Percentiles rank a stretch among this genome's conserved stretches.
Evolutionary conservation across 2,329 filamentous ascomycete species (phyloP).

Genomic region (Apiospora saccharicola): DNA sequence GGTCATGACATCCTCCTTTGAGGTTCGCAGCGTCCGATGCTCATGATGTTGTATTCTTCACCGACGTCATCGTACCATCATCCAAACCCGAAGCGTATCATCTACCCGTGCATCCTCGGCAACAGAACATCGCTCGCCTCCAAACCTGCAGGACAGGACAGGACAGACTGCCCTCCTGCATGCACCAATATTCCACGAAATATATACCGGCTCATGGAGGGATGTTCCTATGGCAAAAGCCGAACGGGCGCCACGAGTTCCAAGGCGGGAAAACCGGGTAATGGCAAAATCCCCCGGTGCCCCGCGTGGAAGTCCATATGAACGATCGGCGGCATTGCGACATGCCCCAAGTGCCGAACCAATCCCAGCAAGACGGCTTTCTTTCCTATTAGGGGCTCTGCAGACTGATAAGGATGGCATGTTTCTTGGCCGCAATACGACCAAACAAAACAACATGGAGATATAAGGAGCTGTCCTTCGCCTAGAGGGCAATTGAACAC

Average conservation of each 20-base stretch:
- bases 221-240: background rate
- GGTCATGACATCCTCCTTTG: background rate
- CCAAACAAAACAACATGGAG: background rate
- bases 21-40: background rate
- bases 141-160: background rate
- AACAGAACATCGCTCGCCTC: background rate
- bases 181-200: background rate
- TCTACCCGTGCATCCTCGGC: background rate
- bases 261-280: conserved; percentile 8
- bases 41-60: background rate
- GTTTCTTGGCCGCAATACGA: background rate
- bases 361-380: background rate
- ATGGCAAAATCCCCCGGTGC: background rate
- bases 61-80: background rate
- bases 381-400: background rate
- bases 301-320: background rate
- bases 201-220: background rate
- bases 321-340: background rate
- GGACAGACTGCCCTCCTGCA: background rate
- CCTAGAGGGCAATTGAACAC: background rate
- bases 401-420: background rate
- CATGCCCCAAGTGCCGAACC: conserved; percentile 1
- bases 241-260: background rate
- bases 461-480: background rate
- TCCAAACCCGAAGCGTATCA: background rate